Evolutionary conservation across 2,329 filamentous ascomycete species (phyloP), one percentile per base, ranked within the genome.

Genomic region (Cordyceps fumosorosea): DNA sequence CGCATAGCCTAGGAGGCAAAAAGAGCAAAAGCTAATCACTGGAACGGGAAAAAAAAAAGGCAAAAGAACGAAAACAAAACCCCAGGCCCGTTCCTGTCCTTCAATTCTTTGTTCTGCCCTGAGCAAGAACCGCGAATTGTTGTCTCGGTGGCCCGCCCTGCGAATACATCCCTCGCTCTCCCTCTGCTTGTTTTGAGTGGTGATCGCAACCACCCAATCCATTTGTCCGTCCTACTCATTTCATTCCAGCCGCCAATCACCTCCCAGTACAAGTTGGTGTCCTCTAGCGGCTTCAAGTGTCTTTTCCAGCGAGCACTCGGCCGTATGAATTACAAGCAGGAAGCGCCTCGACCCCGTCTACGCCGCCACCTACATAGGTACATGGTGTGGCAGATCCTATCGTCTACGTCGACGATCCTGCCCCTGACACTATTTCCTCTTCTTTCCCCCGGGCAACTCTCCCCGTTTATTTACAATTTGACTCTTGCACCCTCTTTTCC

Each of bases 351-450:
- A 37, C 34, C 34, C 34, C 57, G 57, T 40, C 57, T 22, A 42
- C 24, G 29, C 50, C 22, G 26, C 57, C 50, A 50, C 45, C 37
- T 44, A 37, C 34, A 5, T 37, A n/a, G 40, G 40, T 44, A 18
- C 26, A 60, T 60, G 50, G 50, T 50, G 42, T 50, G 50, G 58
- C 58, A 54, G 58, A 60, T 60, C 58, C 58, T 48, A 47, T 48
- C 58, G 42, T 52, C 32, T 60, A 53, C 57, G 48, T 53, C 57
- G 37, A 60, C 58, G 29, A 54, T 55, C 51, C 50, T 55, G 50
- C 58, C 58, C 58, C 58, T 60, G 58, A 60, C 58, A 40, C 47
- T 58, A 18, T 58, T 42, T 47, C 48, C 48, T 52, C 48, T 59
- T 60, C 48, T 34, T 34, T 37, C 22, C 45, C 24, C 37, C 37